Percentiles rank a stretch among this genome's conserved stretches.
phyloP scores from a whole-genome alignment of 192 early-diverging fungal species.

The Umbelopsis isabellina region DNA sequence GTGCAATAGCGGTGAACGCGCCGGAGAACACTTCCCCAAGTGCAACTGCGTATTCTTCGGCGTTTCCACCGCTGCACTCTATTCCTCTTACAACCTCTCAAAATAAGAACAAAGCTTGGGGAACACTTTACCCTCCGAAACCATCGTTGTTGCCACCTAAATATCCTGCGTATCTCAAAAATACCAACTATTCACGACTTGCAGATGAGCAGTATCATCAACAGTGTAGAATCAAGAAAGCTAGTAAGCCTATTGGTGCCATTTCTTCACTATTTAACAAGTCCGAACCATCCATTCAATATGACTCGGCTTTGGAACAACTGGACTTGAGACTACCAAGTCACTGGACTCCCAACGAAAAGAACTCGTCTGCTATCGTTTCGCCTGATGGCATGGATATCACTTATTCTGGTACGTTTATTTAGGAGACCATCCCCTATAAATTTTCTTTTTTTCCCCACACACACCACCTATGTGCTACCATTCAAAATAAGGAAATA shows the following conservation, averaged over 20 bases:
- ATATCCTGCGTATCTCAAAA: constrained; percentile 32
- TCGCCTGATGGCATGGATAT: constrained; percentile 41
- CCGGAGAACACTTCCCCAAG: constrained; percentile 16
- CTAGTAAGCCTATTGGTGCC: background rate
- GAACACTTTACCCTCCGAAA: background rate
- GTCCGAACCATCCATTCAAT: background rate
- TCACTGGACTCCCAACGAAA: constrained; percentile 65
- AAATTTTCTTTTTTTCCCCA: constrained; percentile 9
- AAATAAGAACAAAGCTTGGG: constrained; percentile 14
- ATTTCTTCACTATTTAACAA: constrained; percentile 5
- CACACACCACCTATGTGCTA: constrained; percentile 4
- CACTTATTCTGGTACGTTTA: constrained; percentile 52
- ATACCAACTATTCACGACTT: constrained; percentile 29
- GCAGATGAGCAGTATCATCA: constrained; percentile 30
- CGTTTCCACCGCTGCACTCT: constrained; percentile 34
- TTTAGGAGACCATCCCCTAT: background rate
- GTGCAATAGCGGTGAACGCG: background rate
- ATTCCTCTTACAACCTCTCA: constrained; percentile 14
- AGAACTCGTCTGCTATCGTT: constrained; percentile 50
- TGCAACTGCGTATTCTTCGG: constrained; percentile 25
- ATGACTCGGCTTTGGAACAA: constrained; percentile 13
- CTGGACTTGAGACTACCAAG: constrained; percentile 51
- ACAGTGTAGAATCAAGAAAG: constrained; percentile 18
- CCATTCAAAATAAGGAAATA: constrained; percentile 15
- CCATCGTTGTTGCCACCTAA: constrained; percentile 28